phyloP scores from a whole-genome alignment of 306 rosid species.

The Castanea sativa region DNA sequence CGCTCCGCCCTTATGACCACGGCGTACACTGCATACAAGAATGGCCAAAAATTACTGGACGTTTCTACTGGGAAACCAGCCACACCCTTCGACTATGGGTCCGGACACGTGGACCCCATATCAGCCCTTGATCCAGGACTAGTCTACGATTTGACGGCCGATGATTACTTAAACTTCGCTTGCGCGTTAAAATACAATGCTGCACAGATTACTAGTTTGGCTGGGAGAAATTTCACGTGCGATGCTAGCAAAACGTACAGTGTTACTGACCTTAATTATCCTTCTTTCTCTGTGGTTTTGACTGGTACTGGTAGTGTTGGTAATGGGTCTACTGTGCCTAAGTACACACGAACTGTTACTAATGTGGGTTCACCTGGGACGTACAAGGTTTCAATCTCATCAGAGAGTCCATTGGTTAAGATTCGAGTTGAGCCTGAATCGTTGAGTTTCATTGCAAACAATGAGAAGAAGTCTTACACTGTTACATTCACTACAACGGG shows the following conservation, averaged over 20 bases:
- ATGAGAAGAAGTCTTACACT: conserved; percentile 61
- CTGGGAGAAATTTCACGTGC: conserved; percentile 49
- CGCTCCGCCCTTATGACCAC: conserved; percentile 87
- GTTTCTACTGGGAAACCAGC: conserved; percentile 48
- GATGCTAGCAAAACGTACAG: conserved; percentile 43
- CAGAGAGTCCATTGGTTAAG: conserved; percentile 33
- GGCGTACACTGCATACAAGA: conserved; percentile 52
- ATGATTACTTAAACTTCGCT: conserved; percentile 62
- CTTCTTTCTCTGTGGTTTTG: conserved; percentile 62
- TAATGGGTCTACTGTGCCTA: conserved; percentile 33
- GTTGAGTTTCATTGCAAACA: conserved; percentile 41
- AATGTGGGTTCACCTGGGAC: conserved; percentile 64
- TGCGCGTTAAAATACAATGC: conserved; percentile 65
- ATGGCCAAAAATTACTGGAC: conserved; percentile 41
- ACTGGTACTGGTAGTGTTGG: conserved; percentile 23
- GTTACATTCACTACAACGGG: conserved; percentile 41
- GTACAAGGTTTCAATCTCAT: conserved; percentile 35
- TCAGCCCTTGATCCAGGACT: conserved; percentile 77
- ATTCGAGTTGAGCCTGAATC: conserved; percentile 56
- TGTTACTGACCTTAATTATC: conserved; percentile 61
- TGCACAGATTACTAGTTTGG: conserved; percentile 26
- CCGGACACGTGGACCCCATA: conserved; percentile 75
- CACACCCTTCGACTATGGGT: conserved; percentile 67
- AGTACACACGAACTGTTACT: conserved; percentile 53
- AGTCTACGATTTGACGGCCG: conserved; percentile 58